Percentiles rank a stretch among this genome's conserved stretches.
Conservation (phyloP, 805 yeast species). For the Cyberlindnera mississippiensis region DNA sequence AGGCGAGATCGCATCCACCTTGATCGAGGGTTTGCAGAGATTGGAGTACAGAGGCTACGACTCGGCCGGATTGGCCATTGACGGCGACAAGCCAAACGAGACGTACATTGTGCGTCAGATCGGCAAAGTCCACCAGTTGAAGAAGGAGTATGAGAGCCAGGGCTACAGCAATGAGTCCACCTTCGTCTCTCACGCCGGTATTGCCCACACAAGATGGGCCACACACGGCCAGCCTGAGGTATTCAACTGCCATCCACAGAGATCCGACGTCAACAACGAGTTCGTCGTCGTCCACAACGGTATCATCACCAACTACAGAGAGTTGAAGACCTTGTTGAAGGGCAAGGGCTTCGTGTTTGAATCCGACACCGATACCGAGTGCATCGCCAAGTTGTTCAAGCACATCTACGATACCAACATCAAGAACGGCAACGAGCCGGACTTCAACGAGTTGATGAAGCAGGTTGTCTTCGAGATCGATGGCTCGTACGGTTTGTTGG, state of each 20-base stretch:
- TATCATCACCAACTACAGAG: constrained; percentile 94
- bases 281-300: constrained; percentile 96
- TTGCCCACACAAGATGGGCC: constrained; percentile 99
- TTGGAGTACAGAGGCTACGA: constrained; percentile 98
- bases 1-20: constrained; percentile 87
- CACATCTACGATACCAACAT: constrained; percentile 78
- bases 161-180: constrained; percentile 56
- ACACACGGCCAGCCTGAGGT: constrained; percentile 94
- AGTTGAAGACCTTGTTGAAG: constrained; percentile 73
- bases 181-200: constrained; percentile 86
- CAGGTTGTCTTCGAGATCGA: constrained; percentile 89
- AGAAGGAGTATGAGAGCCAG: constrained; percentile 50
- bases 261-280: constrained; percentile 78
- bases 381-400: constrained; percentile 92
- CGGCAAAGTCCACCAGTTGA: constrained; percentile 87
- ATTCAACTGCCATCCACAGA: constrained; percentile 92
- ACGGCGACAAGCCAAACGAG: constrained; percentile 75
- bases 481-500: constrained; percentile 95
- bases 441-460: constrained; percentile 89
- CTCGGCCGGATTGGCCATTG: constrained; percentile 94
- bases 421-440: constrained; percentile 72
- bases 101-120: constrained; percentile 75
- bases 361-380: constrained; percentile 96
- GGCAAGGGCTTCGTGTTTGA: constrained; percentile 81
- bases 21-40: constrained; percentile 81